Evolutionary conservation across 2,329 filamentous ascomycete genomes (phyloP), one percentile per base, ranked within the genome.

Genomic region (Salinomyces thailandicus): DNA sequence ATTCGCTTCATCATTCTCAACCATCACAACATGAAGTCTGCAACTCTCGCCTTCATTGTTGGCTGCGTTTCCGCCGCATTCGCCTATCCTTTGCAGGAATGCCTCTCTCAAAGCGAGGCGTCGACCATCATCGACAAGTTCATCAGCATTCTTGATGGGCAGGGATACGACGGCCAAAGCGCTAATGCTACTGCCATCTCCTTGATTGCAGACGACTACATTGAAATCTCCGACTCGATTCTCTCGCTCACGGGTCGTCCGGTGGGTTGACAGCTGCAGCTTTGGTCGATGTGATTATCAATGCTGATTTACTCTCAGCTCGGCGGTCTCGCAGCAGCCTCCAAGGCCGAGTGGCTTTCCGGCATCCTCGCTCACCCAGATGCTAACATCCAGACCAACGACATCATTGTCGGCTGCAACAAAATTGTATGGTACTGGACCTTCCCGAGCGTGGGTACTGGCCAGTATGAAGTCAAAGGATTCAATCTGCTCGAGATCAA

Each of bases 351-450:
- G 26, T 43, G 33, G 34, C 31, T 37, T 15, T 28, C 15, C 15
- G 38, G 35, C 6, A 33, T 41, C 24, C 11, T 35, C n/a, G 24
- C n/a, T 9, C 29, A 31, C 8, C 28, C 38, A 12, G 29, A 16
- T 14, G n/a, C 27, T 14, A 20, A 38, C 20, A 41, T 43, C 26
- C 9, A 22, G 5, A 38, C 41, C 18, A 18, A 38, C 24, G 32
- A 41, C 13, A 33, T 38, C 31, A 6, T 26, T 17, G 33, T 33
- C 6, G 35, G 42, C 35, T 18, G 30, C 31, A 20, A 33, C 38
- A 38, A 35, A 12, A 33, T 41, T 18, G n/a, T 41, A n/a, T 43
- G 41, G 41, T 35, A 34, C 13, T 43, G 34, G 34, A 33, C 22
- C 16, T 43, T 43, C 35, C 31, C 34, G 7, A 15, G 14, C 2